phyloP scores from a whole-genome alignment of 1,284 basidiomycete species.

The Schizopora paradoxa region DNA sequence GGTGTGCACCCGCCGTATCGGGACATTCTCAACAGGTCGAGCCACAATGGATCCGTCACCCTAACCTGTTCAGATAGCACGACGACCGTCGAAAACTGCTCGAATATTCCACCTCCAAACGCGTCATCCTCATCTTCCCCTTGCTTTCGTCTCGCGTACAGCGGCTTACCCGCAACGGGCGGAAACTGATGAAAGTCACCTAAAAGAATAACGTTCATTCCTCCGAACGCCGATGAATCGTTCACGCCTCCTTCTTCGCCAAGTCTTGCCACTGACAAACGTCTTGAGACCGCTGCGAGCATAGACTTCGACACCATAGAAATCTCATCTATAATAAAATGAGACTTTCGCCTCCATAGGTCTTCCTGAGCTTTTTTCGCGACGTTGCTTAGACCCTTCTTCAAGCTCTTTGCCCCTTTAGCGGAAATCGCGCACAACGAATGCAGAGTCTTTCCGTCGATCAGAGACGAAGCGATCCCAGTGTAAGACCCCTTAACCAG shows the following conservation, averaged over 20 bases:
- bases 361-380: not conserved
- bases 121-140: not conserved
- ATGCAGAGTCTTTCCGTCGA: conserved; percentile 30
- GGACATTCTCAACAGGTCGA: conserved; percentile 28
- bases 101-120: conserved; percentile 29
- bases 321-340: conserved; percentile 17
- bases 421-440: not conserved
- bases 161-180: conserved; percentile 14
- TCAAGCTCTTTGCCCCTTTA: conserved; percentile 6
- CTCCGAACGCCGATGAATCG: conserved; percentile 11
- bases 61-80: conserved; percentile 32
- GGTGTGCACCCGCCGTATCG: conserved; percentile 25
- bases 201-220: conserved; percentile 18
- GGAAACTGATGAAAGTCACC: conserved; percentile 21
- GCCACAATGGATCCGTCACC: conserved; percentile 31
- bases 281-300: not conserved
- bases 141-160: conserved; percentile 28
- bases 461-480: conserved; percentile 31
- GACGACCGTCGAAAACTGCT: conserved; percentile 33
- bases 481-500: conserved; percentile 31
- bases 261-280: not conserved
- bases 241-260: not conserved
- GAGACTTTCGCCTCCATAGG: not conserved
- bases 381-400: conserved; percentile 15
- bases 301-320: conserved; percentile 15